These are phyloP conservation scores for Alliaria petiolata DNA, from an alignment of 345 rosid genomes.

Conservation along the genomic window DNA sequence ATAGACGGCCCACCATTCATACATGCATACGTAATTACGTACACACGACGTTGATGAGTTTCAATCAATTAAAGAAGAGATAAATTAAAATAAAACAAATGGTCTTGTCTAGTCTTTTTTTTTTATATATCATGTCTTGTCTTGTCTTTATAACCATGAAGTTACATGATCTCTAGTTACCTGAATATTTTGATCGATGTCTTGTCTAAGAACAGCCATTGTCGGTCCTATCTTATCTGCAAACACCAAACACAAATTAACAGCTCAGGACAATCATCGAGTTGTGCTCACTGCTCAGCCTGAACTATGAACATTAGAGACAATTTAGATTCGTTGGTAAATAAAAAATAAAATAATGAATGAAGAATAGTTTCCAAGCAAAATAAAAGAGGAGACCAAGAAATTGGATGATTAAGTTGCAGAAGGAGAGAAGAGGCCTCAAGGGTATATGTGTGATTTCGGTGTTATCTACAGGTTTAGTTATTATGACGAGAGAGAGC, in stretches of 20 bases:
- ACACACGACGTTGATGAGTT: conserved; percentile 19
- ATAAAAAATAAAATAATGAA: neutral
- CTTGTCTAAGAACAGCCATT: conserved; percentile 92
- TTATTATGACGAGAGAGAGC: conserved; percentile 42
- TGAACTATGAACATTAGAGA: neutral
- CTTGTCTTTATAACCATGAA: conserved; percentile 18
- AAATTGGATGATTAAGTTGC: conserved; percentile 74
- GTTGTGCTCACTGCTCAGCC: neutral
- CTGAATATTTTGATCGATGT: conserved; percentile 76
- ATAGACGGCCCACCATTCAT: conserved; percentile 8
- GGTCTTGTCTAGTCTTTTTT: neutral
- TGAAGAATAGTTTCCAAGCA: neutral
- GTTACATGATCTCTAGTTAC: conserved; percentile 34
- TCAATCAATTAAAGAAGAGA: conserved; percentile 15
- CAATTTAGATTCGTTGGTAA: neutral
- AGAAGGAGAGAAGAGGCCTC: conserved; percentile 60
- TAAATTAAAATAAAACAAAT: conserved; percentile 2
- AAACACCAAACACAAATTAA: conserved; percentile 20
- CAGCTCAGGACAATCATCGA: neutral
- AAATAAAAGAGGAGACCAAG: conserved; percentile 53
- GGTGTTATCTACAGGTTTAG: conserved; percentile 34
- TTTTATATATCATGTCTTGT: neutral
- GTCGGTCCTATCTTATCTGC: conserved; percentile 98
- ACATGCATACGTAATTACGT: neutral
- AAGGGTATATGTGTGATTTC: conserved; percentile 48